A percentile compares a stretch with the other conserved stretches of the same genome.
Evolutionary conservation across 805 yeast species (phyloP).

Genomic region (Barnettozyma botsteinii): DNA sequence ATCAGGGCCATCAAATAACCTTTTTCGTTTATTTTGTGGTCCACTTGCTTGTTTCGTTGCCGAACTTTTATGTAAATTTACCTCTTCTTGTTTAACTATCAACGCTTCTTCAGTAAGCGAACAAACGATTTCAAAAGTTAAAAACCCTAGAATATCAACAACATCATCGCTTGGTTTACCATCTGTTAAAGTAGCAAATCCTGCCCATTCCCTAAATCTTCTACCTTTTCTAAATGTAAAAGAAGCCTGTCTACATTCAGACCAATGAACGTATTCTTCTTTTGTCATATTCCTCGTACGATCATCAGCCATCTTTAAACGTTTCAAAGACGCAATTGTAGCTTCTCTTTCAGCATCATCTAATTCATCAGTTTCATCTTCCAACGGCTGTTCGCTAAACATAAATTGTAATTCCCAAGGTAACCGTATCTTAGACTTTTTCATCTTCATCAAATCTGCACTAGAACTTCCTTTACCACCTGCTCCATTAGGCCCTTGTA

Average conservation of each 20-base stretch:
- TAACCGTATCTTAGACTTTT: constrained; percentile 72
- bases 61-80: constrained; percentile 34
- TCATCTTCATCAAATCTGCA: constrained; percentile 47
- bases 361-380: constrained; percentile 56
- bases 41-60: constrained; percentile 24
- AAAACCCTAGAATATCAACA: constrained; percentile 87
- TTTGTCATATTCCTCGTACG: constrained; percentile 90
- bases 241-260: constrained; percentile 96
- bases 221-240: constrained; percentile 94
- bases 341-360: constrained; percentile 93
- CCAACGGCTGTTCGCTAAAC: constrained; percentile 87
- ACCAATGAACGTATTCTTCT: constrained; percentile 98
- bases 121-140: constrained; percentile 96
- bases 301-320: constrained; percentile 90
- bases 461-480: constrained; percentile 30
- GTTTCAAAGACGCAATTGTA: constrained; percentile 76
- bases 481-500: constrained; percentile 7
- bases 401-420: constrained; percentile 96
- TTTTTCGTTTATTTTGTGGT: constrained; percentile 44
- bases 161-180: constrained; percentile 94
- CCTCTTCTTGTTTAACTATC: constrained; percentile 67
- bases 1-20: constrained; percentile 84
- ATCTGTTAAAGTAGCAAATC: constrained; percentile 75
- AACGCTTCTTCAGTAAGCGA: constrained; percentile 89
- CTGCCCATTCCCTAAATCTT: constrained; percentile 95